phyloP scores from a whole-genome alignment of 2,329 filamentous ascomycete species.

The Botryotinia calthae region DNA sequence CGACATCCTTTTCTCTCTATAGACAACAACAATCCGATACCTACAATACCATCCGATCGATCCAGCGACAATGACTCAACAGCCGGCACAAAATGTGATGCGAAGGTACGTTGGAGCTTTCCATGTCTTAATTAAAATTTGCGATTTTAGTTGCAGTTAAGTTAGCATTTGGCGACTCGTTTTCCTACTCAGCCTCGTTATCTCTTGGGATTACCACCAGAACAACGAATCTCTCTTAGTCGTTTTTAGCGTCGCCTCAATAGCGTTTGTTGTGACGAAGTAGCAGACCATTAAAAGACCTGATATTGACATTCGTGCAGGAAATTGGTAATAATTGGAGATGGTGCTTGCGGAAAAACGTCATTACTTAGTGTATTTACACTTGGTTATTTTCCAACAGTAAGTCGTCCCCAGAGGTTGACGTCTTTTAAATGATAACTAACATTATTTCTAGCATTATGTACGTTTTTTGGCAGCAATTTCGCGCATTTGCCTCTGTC shows the following conservation, averaged over 20 bases:
- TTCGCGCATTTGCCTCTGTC: background rate
- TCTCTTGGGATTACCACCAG: background rate
- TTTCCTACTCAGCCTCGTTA: slow-evolving; percentile 6
- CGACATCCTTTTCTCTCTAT: slow-evolving; percentile 12
- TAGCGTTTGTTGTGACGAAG: background rate
- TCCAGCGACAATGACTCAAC: slow-evolving; percentile 37
- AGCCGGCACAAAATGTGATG: slow-evolving; percentile 44
- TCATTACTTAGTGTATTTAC: slow-evolving; percentile 97
- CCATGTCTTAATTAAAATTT: background rate
- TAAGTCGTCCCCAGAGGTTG: slow-evolving; percentile 50
- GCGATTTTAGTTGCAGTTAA: background rate
- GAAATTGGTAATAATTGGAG: slow-evolving; percentile 95
- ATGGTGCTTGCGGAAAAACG: slow-evolving; percentile 97
- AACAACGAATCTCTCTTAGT: background rate
- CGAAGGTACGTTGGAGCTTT: slow-evolving; percentile 41
- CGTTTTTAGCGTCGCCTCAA: slow-evolving; percentile 13
- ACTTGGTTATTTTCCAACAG: slow-evolving; percentile 94
- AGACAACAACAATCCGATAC: background rate
- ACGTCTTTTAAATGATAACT: slow-evolving; percentile 31
- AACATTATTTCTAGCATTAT: slow-evolving; percentile 49
- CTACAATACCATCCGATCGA: slow-evolving; percentile 21
- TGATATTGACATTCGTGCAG: slow-evolving; percentile 46
- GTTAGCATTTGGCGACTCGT: background rate
- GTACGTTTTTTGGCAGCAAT: slow-evolving; percentile 28
- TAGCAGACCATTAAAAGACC: background rate